A percentile compares a stretch with the other conserved stretches of the same genome.
These are phyloP conservation scores for Durotheca rogersii DNA, from an alignment of 495 filamentous ascomycete species.

Conservation along the genomic window DNA sequence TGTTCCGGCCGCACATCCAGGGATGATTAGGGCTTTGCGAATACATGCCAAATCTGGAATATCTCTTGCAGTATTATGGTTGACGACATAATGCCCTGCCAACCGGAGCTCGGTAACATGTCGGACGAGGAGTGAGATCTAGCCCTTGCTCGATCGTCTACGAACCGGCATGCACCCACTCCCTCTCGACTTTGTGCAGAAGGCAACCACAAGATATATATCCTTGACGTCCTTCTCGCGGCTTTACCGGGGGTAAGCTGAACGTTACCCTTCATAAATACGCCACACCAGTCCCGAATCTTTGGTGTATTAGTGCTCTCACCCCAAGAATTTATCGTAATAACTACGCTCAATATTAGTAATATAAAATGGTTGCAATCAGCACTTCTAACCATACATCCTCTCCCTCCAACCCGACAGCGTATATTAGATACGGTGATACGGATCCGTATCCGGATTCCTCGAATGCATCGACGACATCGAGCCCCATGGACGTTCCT, in stretches of 20 bases:
- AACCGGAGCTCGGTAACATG: slow-evolving; percentile 18
- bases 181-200: slow-evolving; percentile 8
- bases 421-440: slow-evolving; percentile 42
- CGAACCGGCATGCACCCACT: slow-evolving; percentile 13
- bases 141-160: slow-evolving; percentile 12
- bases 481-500: slow-evolving; percentile 43
- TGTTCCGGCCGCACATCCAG: slow-evolving; percentile 27
- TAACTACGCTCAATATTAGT: too few relatives aligned
- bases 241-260: slow-evolving; percentile 4
- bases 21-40: slow-evolving; percentile 24
- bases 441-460: slow-evolving; percentile 43
- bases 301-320: background rate
- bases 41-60: slow-evolving; percentile 23
- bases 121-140: slow-evolving; percentile 24
- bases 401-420: slow-evolving; percentile 39
- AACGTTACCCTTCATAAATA: background rate
- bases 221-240: slow-evolving; percentile 13
- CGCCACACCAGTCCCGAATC: background rate
- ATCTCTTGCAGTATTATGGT: slow-evolving; percentile 13
- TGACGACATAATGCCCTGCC: slow-evolving; percentile 9
- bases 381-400: slow-evolving; percentile 34
- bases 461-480: slow-evolving; percentile 40
- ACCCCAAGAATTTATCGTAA: too few relatives aligned
- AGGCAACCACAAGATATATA: slow-evolving; percentile 26
- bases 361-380: slow-evolving; percentile 41